A percentile compares a stretch with the other conserved stretches of the same genome.
phyloP scores from a whole-genome alignment of 2,329 filamentous ascomycete species.

The Blastomyces percursus region DNA sequence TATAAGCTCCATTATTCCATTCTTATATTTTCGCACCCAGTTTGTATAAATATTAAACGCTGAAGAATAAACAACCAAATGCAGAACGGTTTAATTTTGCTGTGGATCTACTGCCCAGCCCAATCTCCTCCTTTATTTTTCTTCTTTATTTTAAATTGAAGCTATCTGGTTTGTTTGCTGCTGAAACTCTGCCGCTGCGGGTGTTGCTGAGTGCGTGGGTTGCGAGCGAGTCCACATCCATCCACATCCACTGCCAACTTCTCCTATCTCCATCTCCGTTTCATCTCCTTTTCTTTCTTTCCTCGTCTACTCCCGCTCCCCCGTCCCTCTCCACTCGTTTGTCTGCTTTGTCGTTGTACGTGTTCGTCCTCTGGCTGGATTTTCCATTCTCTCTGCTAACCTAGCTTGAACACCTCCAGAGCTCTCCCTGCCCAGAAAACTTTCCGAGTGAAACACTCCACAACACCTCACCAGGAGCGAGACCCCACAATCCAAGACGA shows the following conservation, averaged over 20 bases:
- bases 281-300: neutral
- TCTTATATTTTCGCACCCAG: too few relatives aligned
- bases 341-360: neutral
- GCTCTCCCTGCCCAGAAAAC: neutral
- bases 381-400: neutral
- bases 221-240: neutral
- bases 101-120: neutral
- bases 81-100: neutral
- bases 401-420: neutral
- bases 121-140: neutral
- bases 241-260: neutral
- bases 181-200: neutral
- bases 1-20: neutral
- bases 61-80: neutral
- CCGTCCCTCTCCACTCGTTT: neutral
- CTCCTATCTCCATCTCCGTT: neutral
- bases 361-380: neutral
- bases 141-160: neutral
- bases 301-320: neutral
- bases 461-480: neutral
- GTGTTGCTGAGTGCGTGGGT: neutral
- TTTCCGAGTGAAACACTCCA: neutral
- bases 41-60: neutral
- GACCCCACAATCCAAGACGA: neutral
- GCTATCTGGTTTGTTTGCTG: neutral